Evolutionary conservation across 345 rosid species (phyloP).

Genomic region (Populus tremula): DNA sequence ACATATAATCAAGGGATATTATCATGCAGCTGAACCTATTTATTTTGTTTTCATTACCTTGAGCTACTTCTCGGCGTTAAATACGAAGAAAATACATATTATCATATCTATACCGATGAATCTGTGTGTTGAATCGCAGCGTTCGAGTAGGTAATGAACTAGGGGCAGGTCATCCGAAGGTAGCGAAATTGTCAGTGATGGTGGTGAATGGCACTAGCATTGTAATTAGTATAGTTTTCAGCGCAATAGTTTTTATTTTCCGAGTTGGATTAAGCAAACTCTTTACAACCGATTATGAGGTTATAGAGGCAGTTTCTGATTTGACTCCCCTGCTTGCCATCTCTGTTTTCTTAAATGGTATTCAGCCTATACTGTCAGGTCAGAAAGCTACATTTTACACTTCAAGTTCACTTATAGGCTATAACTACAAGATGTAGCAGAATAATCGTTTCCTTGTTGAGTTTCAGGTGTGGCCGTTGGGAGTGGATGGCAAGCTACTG

Average conservation of each 20-base stretch:
- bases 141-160: conserved; percentile 88
- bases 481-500: conserved; percentile 92
- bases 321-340: conserved; percentile 79
- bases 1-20: neutral
- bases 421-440: neutral
- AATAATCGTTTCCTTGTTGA: neutral
- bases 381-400: neutral
- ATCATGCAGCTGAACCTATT: neutral
- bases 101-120: neutral
- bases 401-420: neutral
- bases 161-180: conserved; percentile 75
- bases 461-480: conserved; percentile 91
- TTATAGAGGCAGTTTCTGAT: conserved; percentile 59
- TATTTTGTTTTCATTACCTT: neutral
- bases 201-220: conserved; percentile 69
- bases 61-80: neutral
- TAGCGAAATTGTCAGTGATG: conserved; percentile 67
- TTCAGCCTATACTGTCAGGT: conserved; percentile 97
- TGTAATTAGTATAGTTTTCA: conserved; percentile 54
- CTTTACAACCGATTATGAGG: conserved; percentile 60
- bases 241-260: conserved; percentile 46
- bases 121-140: conserved; percentile 30
- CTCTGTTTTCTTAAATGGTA: conserved; percentile 80
- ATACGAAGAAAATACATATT: neutral
- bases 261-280: conserved; percentile 59